Conservation (phyloP, 164 flowering plant species). For the Macadamia tetraphylla region DNA sequence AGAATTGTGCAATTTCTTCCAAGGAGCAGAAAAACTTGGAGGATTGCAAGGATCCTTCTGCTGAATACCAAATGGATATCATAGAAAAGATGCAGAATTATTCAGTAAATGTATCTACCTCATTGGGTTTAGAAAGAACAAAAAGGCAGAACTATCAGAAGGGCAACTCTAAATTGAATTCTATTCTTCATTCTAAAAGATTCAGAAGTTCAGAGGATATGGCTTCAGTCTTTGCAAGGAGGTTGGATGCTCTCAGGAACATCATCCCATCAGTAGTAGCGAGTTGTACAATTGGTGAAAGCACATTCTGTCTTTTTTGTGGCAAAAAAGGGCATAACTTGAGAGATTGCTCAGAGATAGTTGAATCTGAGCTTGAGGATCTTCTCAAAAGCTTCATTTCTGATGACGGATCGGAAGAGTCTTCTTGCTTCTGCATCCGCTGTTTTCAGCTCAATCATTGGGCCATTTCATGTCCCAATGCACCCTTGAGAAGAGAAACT, state of each 20-base stretch:
- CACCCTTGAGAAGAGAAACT: slow-evolving; percentile 17
- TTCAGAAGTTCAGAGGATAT: slow-evolving; percentile 46
- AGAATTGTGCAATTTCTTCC: slow-evolving; percentile 14
- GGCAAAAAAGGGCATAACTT: slow-evolving; percentile 61
- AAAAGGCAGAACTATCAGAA: slow-evolving; percentile 22
- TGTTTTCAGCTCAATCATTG: slow-evolving; percentile 72
- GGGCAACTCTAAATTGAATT: slow-evolving; percentile 16
- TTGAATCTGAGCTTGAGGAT: slow-evolving; percentile 44
- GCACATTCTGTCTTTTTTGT: slow-evolving; percentile 54
- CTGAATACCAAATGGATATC: slow-evolving; percentile 14
- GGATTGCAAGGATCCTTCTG: slow-evolving; percentile 13
- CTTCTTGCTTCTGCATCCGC: slow-evolving; percentile 49
- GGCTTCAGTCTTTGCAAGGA: slow-evolving; percentile 69
- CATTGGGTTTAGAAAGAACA: slow-evolving; percentile 19
- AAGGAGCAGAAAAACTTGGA: slow-evolving; percentile 17
- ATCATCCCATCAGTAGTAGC: slow-evolving; percentile 31
- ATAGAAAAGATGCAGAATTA: slow-evolving; percentile 12
- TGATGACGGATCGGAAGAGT: slow-evolving; percentile 27
- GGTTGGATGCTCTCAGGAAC: slow-evolving; percentile 62
- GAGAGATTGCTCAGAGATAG: slow-evolving; percentile 44
- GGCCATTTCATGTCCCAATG: slow-evolving; percentile 62
- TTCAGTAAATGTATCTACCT: slow-evolving; percentile 15
- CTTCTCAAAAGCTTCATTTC: slow-evolving; percentile 33
- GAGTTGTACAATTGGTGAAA: slow-evolving; percentile 10
- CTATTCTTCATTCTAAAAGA: slow-evolving; percentile 27